Evolutionary conservation across 1,284 basidiomycete species (phyloP), one percentile per base, ranked within the genome.

Genomic region (Tilletia indica): DNA sequence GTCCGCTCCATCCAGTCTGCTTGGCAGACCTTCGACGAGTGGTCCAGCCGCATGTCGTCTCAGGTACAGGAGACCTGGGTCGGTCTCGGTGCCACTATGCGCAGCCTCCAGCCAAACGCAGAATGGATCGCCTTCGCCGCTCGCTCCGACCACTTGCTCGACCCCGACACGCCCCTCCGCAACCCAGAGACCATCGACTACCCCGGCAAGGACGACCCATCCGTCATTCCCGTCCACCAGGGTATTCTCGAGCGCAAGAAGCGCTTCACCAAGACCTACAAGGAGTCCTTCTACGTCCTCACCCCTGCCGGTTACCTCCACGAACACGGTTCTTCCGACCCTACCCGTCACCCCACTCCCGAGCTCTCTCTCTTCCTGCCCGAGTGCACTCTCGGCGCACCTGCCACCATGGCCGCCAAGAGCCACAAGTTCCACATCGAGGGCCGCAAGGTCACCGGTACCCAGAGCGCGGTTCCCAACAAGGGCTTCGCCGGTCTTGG

Each of bases 341-440:
- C 91, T 0, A 86, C 88, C 45, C 87, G 87, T 76, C 89, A 89
- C 75, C 85, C 85, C 25, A 68, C 72, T 49, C 96, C 96, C 31
- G 86, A 91, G 21, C 96, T 96, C 86, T 92, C 90, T 31, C 87
- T 98, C 71, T 98, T 98, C 89, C 88, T 98, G 9, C 96, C 96
- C 3, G 90, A 92, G 70, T 99, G 96, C 86, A 98, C 96, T 4
- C 90, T 99, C 70, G 96, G 96, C 58, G 94, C 96, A 2, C 93
- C 95, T n/a, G 91, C 91, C 3, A 86, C 89, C 16, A 86, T 86
- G 74, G 88, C 88, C 12, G 89, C 90, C 64, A 89, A 89, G 80
- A 91, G 90, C 61, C 92, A 98, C 88, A 98, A 97, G 87, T 99
- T 98, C 89, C 94, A 97, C 86, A 94, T 98, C 82, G 95, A 98